Evolutionary conservation across 208 protist genomes (phyloP).

Genomic region (Leishmania aethiopica): DNA sequence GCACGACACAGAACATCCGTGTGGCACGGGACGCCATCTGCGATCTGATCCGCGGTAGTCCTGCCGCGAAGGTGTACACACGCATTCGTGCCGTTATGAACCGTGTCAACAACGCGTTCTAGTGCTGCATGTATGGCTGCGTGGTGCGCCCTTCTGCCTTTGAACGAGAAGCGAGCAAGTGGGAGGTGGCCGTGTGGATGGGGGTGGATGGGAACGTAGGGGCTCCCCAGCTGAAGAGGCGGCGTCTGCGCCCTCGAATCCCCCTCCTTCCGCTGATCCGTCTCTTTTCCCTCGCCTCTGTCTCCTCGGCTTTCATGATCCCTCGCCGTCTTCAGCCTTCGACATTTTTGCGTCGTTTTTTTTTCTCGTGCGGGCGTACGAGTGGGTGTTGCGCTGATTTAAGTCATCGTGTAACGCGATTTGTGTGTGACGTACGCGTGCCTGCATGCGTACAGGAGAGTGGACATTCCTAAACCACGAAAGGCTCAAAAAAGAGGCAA

Average conservation of each 20-base stretch:
- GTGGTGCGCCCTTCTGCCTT: background rate
- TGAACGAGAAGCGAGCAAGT: background rate
- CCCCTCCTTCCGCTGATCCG: background rate
- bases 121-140: background rate
- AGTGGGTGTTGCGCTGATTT: background rate
- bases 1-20: slow-evolving; percentile 98
- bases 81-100: slow-evolving; percentile 95
- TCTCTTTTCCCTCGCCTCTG: background rate
- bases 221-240: background rate
- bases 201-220: background rate
- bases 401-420: slow-evolving; percentile 2
- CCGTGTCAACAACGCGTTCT: slow-evolving; percentile 96
- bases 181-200: background rate
- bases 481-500: background rate
- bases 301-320: background rate
- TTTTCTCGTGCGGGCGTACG: background rate
- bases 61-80: slow-evolving; percentile 97
- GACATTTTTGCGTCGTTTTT: background rate
- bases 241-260: background rate
- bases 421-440: background rate
- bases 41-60: slow-evolving; percentile 97
- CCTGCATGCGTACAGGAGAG: background rate
- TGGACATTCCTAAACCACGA: background rate
- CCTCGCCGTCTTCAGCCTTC: background rate
- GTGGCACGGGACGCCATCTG: slow-evolving; percentile 97